Percentiles rank a stretch among this genome's conserved stretches.
phyloP scores from a whole-genome alignment of 805 yeast species.

The Ogataea henricii region DNA sequence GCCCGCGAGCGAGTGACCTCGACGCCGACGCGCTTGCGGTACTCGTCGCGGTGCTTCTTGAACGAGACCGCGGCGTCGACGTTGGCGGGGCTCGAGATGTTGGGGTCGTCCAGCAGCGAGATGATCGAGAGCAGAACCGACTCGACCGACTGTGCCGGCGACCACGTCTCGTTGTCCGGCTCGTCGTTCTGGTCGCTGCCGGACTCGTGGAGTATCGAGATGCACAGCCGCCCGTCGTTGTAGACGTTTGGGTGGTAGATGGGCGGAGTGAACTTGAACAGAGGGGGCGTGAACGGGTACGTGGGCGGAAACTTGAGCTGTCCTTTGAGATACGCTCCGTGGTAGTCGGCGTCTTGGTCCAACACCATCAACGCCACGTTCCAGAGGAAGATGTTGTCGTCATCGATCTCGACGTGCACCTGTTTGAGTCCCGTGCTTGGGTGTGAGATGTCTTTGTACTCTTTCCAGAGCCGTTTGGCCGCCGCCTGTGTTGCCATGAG shows the following conservation, averaged over 20 bases:
- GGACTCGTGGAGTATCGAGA: slow-evolving; percentile 87
- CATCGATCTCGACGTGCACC: slow-evolving; percentile 46
- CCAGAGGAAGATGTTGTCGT: slow-evolving; percentile 66
- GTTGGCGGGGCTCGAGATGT: slow-evolving; percentile 91
- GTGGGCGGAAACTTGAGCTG: slow-evolving; percentile 90
- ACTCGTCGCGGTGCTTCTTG: slow-evolving; percentile 79
- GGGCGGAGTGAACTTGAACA: slow-evolving; percentile 90
- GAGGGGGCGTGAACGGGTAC: slow-evolving; percentile 92
- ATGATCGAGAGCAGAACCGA: slow-evolving; percentile 89
- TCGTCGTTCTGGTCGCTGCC: slow-evolving; percentile 89
- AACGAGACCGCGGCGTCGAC: slow-evolving; percentile 96
- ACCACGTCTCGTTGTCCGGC: slow-evolving; percentile 93
- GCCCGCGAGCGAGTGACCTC: slow-evolving; percentile 82
- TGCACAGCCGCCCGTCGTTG: slow-evolving; percentile 91
- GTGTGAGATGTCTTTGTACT: slow-evolving; percentile 89
- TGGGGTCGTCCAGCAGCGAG: slow-evolving; percentile 91
- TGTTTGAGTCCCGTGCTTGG: slow-evolving; percentile 66
- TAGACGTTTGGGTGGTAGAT: slow-evolving; percentile 96
- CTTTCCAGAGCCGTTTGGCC: slow-evolving; percentile 80
- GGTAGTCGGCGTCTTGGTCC: slow-evolving; percentile 85
- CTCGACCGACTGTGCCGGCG: slow-evolving; percentile 92
- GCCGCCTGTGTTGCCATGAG: slow-evolving; percentile 51
- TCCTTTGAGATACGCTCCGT: slow-evolving; percentile 94
- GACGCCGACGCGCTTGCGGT: slow-evolving; percentile 71
- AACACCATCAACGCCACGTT: slow-evolving; percentile 90